Conservation (phyloP, 805 yeast genomes). For the Ogataea wickerhamii region DNA sequence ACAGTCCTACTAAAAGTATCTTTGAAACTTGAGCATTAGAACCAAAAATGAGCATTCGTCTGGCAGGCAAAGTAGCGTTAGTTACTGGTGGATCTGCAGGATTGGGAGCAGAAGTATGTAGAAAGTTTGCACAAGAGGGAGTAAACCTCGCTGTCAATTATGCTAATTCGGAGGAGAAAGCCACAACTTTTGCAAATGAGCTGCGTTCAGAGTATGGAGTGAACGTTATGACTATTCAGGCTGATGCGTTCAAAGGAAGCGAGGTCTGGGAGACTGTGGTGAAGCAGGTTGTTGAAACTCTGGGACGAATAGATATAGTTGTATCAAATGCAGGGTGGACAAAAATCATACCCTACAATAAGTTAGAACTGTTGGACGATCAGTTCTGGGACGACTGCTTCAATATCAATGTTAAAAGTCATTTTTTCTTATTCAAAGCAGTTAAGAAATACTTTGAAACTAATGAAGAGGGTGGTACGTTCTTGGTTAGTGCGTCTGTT, state of each 20-base stretch:
- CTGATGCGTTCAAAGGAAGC: conserved; percentile 25
- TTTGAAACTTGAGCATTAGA: too few species aligned
- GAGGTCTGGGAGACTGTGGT: conserved; percentile 18
- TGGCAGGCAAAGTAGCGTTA: conserved; percentile 29
- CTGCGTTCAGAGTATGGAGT: conserved; percentile 15
- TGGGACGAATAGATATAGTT: conserved; percentile 35
- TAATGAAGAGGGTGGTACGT: conserved; percentile 8
- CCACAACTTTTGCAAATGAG: conserved; percentile 23
- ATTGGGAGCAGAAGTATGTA: conserved; percentile 34
- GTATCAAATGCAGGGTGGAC: conserved; percentile 40
- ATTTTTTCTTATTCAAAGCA: conserved; percentile 17
- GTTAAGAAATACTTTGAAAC: conserved; percentile 3
- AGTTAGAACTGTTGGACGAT: conserved; percentile 31
- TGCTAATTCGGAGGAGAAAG: conserved; percentile 29
- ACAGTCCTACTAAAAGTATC: too few species aligned
- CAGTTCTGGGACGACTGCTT: conserved; percentile 33
- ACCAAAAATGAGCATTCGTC: conserved; percentile 10
- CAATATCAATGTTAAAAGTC: conserved; percentile 30
- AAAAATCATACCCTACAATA: conserved; percentile 29
- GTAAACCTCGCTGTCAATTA: conserved; percentile 34
- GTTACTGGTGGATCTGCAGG: conserved; percentile 34
- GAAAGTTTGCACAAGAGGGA: conserved; percentile 35
- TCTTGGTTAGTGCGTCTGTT: conserved; percentile 8
- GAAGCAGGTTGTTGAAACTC: conserved; percentile 21
- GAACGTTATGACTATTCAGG: conserved; percentile 22